Evolutionary conservation across 2,329 filamentous ascomycete genomes (phyloP).

Genomic region (Boeremia lycopersici): DNA sequence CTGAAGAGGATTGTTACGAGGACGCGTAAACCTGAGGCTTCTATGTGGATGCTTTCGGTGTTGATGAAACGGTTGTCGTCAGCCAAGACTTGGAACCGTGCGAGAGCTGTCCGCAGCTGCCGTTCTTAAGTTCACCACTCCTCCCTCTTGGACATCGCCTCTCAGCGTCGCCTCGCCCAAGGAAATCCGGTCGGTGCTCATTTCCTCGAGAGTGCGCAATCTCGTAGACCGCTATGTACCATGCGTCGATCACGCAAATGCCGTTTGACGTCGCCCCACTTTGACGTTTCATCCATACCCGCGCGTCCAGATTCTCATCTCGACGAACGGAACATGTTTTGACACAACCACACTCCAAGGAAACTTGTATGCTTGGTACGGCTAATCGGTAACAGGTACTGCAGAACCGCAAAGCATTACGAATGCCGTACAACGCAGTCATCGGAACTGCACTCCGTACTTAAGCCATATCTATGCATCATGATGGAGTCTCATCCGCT

Average conservation of each 20-base stretch:
- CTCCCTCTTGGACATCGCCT: background rate
- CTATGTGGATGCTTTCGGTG: constrained; percentile 8
- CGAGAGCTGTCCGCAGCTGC: constrained; percentile 1
- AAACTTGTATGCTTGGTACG: no score
- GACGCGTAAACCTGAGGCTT: constrained; percentile 2
- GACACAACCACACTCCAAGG: background rate
- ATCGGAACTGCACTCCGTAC: background rate
- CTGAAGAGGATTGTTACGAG: background rate
- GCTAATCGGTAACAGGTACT: background rate
- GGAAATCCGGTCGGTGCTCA: background rate
- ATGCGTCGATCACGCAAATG: constrained; percentile 27
- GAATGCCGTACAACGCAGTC: background rate
- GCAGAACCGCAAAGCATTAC: background rate
- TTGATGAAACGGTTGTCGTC: constrained; percentile 14
- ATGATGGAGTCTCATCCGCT: background rate
- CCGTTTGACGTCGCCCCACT: constrained; percentile 30
- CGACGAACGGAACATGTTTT: background rate
- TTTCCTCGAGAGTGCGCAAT: constrained; percentile 10
- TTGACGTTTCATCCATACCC: constrained; percentile 23
- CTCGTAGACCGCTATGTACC: constrained; percentile 12
- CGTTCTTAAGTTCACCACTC: constrained; percentile 10
- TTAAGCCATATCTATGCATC: background rate
- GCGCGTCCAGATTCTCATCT: constrained; percentile 9
- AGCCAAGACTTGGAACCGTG: constrained; percentile 9
- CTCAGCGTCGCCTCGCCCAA: background rate